Evolutionary conservation across 2,329 filamentous ascomycete genomes (phyloP), one percentile per base, ranked within the genome.

Genomic region (Hymenoscyphus fraxineus): DNA sequence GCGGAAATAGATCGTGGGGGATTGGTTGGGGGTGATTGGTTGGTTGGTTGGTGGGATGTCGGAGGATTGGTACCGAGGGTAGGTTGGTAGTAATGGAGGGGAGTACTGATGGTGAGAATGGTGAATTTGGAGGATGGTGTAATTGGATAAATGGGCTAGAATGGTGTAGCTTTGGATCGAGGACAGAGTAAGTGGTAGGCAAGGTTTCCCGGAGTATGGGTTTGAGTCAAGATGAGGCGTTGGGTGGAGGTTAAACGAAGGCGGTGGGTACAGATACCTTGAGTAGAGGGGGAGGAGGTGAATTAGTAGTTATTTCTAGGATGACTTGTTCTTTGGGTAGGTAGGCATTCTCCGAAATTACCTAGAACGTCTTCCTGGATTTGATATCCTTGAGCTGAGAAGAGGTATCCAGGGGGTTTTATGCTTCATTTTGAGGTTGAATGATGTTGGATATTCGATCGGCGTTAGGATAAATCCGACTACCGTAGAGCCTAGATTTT

Each of bases 1-100:
- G 59, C 61, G 55, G 40, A 62, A 64, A 65, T 67, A 65, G 61
- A 65, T 62, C 40, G 58, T 63, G 63, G 22, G 44, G n/a, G 12
- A 41, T 56, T 60, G 58, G 22, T 27, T 13, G 19, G 31, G 13
- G 31, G 31, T 61, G 55, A 65, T 63, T 63, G 60, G 60, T 40
- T 56, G 44, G 44, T 63, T 63, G 60, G 60, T 40, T 57, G 56
- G 55, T 32, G 22, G 12, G 44, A 4, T 59, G 6, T 41, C 15
- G 27, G 38, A 54, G 19, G 47, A 13, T 27, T 54, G 13, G 47
- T 27, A 3, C 44, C 44, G 47, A 38, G 27, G 27, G 22, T 27
- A 27, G 22, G 27, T 27, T 27, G 27, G 27, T 27, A 27, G 22
- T 27, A 27, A 27, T 3, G 22, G 1, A 27, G 22, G 22, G 22